Evolutionary conservation across 1,139 yeast species (phyloP), one percentile per base, ranked within the genome.

Genomic region (Geotrichum carabidarum): DNA sequence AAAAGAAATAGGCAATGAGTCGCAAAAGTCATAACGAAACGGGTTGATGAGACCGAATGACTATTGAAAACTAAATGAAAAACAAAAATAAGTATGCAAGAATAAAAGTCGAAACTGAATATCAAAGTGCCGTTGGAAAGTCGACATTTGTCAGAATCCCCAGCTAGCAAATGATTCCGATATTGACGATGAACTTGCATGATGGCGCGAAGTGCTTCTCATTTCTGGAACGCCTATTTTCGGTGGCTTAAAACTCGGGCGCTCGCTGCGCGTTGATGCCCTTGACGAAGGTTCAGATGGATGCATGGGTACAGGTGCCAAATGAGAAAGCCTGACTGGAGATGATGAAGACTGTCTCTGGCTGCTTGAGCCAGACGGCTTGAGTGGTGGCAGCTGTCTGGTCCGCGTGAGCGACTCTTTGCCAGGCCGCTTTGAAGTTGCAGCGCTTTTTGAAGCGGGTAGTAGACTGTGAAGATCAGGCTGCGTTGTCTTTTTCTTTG

Each of bases 361-460:
- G 36, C 36, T 6, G 7, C 36, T 8, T 34, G 36, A 2, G 3
- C 7, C n/a, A 3, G 7, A 9, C n/a, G 3, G 27, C 27, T 22
- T 22, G 27, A 22, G 37, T 3, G 37, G n/a, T 34, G 3, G 3
- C 37, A 34, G 37, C 6, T 11, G 4, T 2, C 37, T 11, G n/a
- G 12, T 34, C 6, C n/a, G 14, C 2, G 37, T 43, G 9, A 32
- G 46, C n/a, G 53, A 35, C 27, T 22, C 5, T 22, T 3, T 22
- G 27, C 4, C 27, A 5, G 27, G 27, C 27, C 5, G 3, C 27
- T 22, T 22, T 22, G 53, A 42, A 9, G 53, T 37, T 14, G 53
- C 27, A 8, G 53, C 43, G 12, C 32, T 42, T 11, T 48, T 42
- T 12, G 53, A 50, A 3, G 42, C 6, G 37, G 12, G 6, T 34